These are phyloP conservation scores for Saccharomyces kudriavzevii DNA, from an alignment of 805 yeast genomes.

Conservation along the genomic window DNA sequence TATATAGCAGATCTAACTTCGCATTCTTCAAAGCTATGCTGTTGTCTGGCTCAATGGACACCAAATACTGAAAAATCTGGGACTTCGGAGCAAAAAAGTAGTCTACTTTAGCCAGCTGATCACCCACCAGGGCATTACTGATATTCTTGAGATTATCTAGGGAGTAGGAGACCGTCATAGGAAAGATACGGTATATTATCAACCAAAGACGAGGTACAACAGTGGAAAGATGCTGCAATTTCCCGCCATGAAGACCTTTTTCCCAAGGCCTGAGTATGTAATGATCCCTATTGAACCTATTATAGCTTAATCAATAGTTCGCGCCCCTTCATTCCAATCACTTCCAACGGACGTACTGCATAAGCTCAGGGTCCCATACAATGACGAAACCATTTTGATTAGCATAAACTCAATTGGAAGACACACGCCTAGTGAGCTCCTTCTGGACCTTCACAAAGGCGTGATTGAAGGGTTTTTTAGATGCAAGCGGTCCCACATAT, in stretches of 20 bases:
- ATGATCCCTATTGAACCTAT: background rate
- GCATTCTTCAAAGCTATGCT: conserved; percentile 1
- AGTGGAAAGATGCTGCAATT: background rate
- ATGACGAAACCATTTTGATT: background rate
- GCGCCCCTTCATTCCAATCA: background rate
- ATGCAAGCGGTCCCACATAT: background rate
- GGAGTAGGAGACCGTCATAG: background rate
- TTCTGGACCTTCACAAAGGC: background rate
- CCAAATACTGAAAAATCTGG: conserved; percentile 1
- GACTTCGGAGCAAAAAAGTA: conserved; percentile 5
- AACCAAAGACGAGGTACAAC: background rate
- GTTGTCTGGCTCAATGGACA: background rate
- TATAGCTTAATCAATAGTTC: background rate
- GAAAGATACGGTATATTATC: background rate
- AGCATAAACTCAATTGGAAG: background rate
- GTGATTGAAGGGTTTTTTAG: background rate
- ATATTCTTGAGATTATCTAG: conserved; percentile 6
- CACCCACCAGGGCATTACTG: conserved; percentile 13
- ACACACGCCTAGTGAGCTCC: background rate
- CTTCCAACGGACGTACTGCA: background rate
- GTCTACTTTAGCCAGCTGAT: conserved; percentile 14
- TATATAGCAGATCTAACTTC: conserved; percentile 19
- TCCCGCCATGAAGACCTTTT: background rate
- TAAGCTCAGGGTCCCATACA: background rate
- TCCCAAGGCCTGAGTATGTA: background rate